Evolutionary conservation across 1,139 yeast species (phyloP), one percentile per base, ranked within the genome.

Genomic region (Sporopachydermia cereana): DNA sequence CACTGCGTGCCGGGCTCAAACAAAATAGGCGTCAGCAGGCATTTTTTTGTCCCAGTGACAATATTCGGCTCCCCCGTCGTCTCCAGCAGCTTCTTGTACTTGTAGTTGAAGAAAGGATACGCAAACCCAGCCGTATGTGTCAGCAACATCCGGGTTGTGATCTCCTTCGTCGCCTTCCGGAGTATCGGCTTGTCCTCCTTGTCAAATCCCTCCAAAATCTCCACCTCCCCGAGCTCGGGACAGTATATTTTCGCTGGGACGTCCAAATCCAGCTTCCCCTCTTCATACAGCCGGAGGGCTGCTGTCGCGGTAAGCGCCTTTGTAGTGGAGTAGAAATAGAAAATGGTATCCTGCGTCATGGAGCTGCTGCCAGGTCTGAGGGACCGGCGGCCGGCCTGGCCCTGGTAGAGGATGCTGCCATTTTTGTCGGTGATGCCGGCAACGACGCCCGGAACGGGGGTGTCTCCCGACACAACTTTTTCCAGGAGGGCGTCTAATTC

Each of bases 1-100:
- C 76, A 76, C 7, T 58, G 52, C 0, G 72, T 57, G 1, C 81
- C 81, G 1, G 82, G 82, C 52, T 76, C 79, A 47, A 63, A 66
- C 2, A 67, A 48, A 44, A 76, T 61, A 0, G 80, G 80, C 45
- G 58, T 58, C 47, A 25, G 43, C 42, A 17, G 45, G 43, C 54
- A 54, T 48, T 61, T 57, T 2, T 57, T 21, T 27, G 51, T 57
- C 1, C 71, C 68, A 17, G 55, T 52, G 14, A 57, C 44, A 1
- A 58, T 54, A 47, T 59, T 58, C 17, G 53, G 47, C 22, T 54
- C 51, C 47, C 54, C 51, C 53, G 56, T 44, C 54, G 55, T 41
- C 51, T 56, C 43, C 53, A 50, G 18, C 50, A 49, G 36, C 24
- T 51, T 51, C n/a, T 46, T 44, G 24, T 53, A 46, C 1, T 47